Percentiles rank a stretch among this genome's conserved stretches.
Evolutionary conservation across 1,284 basidiomycete species (phyloP).

Genomic region (Ceratobasidium sp.): DNA sequence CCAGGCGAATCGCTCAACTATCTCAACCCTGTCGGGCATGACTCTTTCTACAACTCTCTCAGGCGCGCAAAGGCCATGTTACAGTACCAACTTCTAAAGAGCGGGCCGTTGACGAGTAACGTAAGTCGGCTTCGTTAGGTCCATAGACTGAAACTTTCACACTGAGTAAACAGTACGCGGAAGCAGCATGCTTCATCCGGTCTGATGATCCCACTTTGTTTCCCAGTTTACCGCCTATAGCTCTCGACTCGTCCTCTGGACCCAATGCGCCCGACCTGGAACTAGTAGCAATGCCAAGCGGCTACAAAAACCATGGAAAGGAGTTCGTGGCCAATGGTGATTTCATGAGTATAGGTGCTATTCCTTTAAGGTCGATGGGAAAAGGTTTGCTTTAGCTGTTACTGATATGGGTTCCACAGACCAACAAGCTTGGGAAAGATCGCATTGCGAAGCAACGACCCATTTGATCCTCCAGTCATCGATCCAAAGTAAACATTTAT

Average conservation of each 20-base stretch:
- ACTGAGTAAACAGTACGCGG: conserved; percentile 47
- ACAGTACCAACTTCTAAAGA: conserved; percentile 56
- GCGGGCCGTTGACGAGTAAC: conserved; percentile 62
- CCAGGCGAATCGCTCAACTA: conserved; percentile 51
- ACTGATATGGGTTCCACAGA: neutral
- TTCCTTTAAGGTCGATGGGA: conserved; percentile 48
- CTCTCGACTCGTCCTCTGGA: conserved; percentile 46
- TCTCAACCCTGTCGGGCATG: conserved; percentile 47
- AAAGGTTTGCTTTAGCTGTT: neutral
- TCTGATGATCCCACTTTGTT: conserved; percentile 48
- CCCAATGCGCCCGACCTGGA: conserved; percentile 49
- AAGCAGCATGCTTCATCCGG: conserved; percentile 49
- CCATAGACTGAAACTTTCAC: no score
- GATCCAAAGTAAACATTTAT: conserved; percentile 40
- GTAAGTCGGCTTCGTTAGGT: conserved; percentile 51
- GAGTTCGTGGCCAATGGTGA: conserved; percentile 44
- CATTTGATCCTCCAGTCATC: conserved; percentile 41
- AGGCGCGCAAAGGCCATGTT: conserved; percentile 50
- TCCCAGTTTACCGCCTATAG: conserved; percentile 38
- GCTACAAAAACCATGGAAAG: conserved; percentile 43
- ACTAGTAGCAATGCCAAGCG: conserved; percentile 45
- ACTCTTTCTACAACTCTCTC: conserved; percentile 46
- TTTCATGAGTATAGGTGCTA: conserved; percentile 49
- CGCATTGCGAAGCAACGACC: conserved; percentile 37
- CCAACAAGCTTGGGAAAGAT: conserved; percentile 40